phyloP scores from a whole-genome alignment of 2,329 filamentous ascomycete species.

The Xylariaceae sp. region DNA sequence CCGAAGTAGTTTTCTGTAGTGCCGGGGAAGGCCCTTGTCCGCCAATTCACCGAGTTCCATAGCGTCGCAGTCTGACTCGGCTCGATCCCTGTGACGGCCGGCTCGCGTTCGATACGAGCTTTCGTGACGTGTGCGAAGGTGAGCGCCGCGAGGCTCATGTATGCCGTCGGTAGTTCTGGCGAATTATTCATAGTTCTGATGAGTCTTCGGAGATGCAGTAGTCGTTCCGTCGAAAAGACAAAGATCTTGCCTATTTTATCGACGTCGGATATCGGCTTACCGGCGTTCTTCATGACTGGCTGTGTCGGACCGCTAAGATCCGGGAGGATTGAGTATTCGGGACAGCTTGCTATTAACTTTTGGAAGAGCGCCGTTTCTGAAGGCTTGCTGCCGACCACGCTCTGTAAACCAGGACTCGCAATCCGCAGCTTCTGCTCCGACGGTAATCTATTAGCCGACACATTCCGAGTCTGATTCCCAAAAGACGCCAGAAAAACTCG shows the following conservation, averaged over 20 bases:
- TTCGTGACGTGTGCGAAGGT: constrained; percentile 40
- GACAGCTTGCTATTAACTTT: constrained; percentile 32
- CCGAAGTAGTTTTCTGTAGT: constrained; percentile 38
- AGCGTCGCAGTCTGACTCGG: constrained; percentile 28
- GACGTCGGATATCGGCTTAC: constrained; percentile 30
- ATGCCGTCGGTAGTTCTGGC: constrained; percentile 34
- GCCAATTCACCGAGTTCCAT: constrained; percentile 43
- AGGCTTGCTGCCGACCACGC: constrained; percentile 18
- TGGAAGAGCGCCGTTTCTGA: constrained; percentile 23
- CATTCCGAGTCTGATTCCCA: constrained; percentile 34
- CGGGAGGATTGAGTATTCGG: constrained; percentile 37
- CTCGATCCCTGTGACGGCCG: constrained; percentile 23
- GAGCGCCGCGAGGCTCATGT: constrained; percentile 39
- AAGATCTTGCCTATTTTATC: constrained; percentile 42
- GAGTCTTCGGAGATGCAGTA: constrained; percentile 33
- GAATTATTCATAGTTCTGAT: constrained; percentile 21
- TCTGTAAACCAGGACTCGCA: constrained; percentile 15
- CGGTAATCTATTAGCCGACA: constrained; percentile 24
- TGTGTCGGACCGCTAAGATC: constrained; percentile 37
- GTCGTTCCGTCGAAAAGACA: constrained; percentile 35
- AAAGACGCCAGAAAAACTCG: constrained; percentile 39
- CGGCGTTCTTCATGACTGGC: constrained; percentile 29
- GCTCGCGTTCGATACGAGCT: constrained; percentile 31
- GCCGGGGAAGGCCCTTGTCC: constrained; percentile 34
- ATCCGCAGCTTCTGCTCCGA: constrained; percentile 30